These are phyloP conservation scores for Fusarium pseudonygamai DNA, from an alignment of 2,329 filamentous ascomycete species.

Conservation along the genomic window DNA sequence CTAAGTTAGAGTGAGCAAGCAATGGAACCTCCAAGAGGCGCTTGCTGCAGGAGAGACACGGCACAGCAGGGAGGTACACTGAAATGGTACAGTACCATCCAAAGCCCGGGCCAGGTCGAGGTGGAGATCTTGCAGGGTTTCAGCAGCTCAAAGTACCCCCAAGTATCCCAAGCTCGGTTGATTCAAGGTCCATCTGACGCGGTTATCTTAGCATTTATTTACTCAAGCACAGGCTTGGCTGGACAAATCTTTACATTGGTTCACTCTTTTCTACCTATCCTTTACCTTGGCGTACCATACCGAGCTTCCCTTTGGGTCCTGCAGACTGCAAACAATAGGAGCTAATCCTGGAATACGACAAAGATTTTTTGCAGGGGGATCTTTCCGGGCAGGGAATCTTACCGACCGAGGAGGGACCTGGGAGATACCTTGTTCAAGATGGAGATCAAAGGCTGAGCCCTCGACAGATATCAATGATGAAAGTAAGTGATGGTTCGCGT, in stretches of 20 bases:
- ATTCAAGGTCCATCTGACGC: conserved; percentile 2
- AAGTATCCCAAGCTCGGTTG: conserved; percentile 14
- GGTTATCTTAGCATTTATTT: conserved; percentile 2
- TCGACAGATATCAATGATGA: not conserved
- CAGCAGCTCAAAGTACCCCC: conserved; percentile 5
- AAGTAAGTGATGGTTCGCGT: not conserved
- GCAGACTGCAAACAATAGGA: not conserved
- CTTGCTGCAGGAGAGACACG: conserved; percentile 17
- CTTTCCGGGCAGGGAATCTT: not conserved
- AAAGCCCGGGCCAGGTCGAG: conserved; percentile 18
- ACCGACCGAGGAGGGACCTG: not conserved
- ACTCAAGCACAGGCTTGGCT: not conserved
- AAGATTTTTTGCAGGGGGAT: not conserved
- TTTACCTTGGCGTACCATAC: not conserved
- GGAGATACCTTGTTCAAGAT: not conserved
- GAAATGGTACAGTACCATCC: conserved; percentile 6
- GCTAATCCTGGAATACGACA: not conserved
- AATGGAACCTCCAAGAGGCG: not conserved
- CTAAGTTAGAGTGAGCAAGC: not conserved
- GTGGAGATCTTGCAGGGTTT: conserved; percentile 7
- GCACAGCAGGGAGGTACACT: conserved; percentile 20
- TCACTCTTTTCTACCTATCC: not conserved
- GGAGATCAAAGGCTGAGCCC: not conserved
- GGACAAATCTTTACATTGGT: not conserved
- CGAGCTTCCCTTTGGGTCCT: not conserved